Evolutionary conservation across 2,329 filamentous ascomycete genomes (phyloP).

Genomic region (Phoma sp.): DNA sequence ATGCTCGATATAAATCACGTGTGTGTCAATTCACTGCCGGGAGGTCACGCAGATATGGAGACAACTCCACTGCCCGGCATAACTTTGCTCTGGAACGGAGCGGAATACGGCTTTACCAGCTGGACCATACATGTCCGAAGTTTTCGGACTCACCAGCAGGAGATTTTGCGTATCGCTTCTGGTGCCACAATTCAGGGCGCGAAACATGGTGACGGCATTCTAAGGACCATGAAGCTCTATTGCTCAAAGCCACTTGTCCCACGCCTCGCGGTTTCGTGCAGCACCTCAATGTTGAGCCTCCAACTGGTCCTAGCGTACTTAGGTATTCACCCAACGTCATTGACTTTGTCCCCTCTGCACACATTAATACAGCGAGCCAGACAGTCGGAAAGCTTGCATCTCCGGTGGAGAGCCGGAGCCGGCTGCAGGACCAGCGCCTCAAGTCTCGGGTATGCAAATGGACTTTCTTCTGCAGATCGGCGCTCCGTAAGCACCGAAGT

Average conservation of each 20-base stretch:
- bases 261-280: not conserved
- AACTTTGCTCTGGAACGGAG: not conserved
- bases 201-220: too few relatives aligned
- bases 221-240: not conserved
- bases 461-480: slow-evolving; percentile 7
- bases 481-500: not conserved
- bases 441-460: slow-evolving; percentile 8
- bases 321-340: slow-evolving; percentile 6
- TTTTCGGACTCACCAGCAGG: too few relatives aligned
- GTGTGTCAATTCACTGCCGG: not conserved
- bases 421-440: slow-evolving; percentile 2
- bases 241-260: not conserved
- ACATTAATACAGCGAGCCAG: not conserved
- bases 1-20: not conserved
- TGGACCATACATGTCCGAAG: not conserved
- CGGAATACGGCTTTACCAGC: not conserved
- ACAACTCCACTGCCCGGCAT: not conserved
- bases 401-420: slow-evolving; percentile 32
- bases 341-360: not conserved
- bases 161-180: too few relatives aligned
- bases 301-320: not conserved
- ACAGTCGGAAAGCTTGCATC: not conserved
- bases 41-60: not conserved
- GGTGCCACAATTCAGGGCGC: too few relatives aligned
- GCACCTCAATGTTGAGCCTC: not conserved